Base-by-base conservation (phyloP, 495 filamentous ascomycete genomes). In the Penicillium salamii region DNA sequence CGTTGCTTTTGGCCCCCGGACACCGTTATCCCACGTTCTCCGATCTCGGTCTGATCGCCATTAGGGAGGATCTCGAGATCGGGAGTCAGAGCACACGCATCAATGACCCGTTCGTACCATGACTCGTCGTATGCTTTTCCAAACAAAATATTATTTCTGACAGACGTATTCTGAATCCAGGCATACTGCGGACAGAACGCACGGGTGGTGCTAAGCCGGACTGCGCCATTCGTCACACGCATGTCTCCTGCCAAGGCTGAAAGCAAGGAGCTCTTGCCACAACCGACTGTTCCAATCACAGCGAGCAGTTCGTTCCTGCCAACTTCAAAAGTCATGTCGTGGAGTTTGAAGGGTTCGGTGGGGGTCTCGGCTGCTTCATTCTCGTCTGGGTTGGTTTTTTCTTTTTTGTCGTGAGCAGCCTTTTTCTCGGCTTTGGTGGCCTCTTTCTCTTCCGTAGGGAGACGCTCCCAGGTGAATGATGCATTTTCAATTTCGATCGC, bases 171-270 rank as follows among this genome's bases (percentile, higher is more conserved):
- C 59, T 97, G 91, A 38, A 98, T 97, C 93, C 93, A 98, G 3
- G 93, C 88, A 60, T 93, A 95, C 59, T 98, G 93, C 0, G 93
- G 90, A 57, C 93, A 98, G 56, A 95, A 96, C 0, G 91, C 88
- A 41, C 91, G 71, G 2, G 81, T 82, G 2, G 88, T 88, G 38
- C 91, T 89, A 44, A 96, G 71, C 5, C 78, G 77, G 5, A 96
- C 77, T 29, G 78, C 73, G 1, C 93, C 93, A 11, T 70, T 68
- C 0, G 88, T 93, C 61, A 83, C 81, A 15, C 91, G 78, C 93
- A 98, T 98, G 55, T 98, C 91, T 23, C 93, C 91, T 2, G 91
- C 92, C 35, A 97, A 68, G 5, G 93, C 91, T 40, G 89, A 88
- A 2, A 98, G 82, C 18, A 98, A 71, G 1, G 92, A 96, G 48